Conservation (phyloP, 495 filamentous ascomycete genomes). For the Acidiella bohemica region DNA sequence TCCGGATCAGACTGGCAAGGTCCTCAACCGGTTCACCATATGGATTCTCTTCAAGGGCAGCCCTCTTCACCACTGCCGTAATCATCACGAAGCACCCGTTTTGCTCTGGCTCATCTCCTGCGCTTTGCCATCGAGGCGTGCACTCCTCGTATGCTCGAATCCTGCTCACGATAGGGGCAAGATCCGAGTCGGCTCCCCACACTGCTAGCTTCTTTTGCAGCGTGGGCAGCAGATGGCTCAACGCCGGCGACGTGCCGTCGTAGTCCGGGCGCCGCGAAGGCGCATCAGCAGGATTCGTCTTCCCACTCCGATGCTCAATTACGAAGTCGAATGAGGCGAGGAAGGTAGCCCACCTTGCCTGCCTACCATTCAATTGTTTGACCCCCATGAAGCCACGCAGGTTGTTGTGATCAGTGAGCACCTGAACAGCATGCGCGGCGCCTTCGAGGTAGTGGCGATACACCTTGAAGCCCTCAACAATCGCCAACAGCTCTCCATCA, state of each 20-base stretch:
- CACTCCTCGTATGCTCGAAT: not conserved
- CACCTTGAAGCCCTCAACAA: constrained; percentile 8
- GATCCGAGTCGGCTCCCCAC: not conserved
- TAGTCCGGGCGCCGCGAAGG: not conserved
- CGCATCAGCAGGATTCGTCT: not conserved
- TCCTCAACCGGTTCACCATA: no score
- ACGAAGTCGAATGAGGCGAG: constrained; percentile 25
- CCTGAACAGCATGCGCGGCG: not conserved
- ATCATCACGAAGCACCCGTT: not conserved
- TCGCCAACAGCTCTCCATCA: constrained; percentile 10
- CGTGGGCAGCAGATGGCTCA: not conserved
- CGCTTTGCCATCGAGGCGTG: not conserved
- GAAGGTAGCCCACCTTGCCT: constrained; percentile 20
- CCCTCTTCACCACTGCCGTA: no score
- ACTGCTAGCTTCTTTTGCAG: not conserved
- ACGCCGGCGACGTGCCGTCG: not conserved
- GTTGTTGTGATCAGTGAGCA: constrained; percentile 15
- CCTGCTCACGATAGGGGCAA: no score
- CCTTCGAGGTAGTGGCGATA: constrained; percentile 3
- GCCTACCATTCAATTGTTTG: constrained; percentile 18
- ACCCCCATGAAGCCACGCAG: constrained; percentile 7
- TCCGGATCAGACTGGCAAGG: no score
- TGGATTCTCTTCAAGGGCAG: no score
- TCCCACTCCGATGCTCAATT: constrained; percentile 16
- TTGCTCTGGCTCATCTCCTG: not conserved